Base-by-base conservation (phyloP, 2,329 filamentous ascomycete species). In the Aspergillus neotritici region DNA sequence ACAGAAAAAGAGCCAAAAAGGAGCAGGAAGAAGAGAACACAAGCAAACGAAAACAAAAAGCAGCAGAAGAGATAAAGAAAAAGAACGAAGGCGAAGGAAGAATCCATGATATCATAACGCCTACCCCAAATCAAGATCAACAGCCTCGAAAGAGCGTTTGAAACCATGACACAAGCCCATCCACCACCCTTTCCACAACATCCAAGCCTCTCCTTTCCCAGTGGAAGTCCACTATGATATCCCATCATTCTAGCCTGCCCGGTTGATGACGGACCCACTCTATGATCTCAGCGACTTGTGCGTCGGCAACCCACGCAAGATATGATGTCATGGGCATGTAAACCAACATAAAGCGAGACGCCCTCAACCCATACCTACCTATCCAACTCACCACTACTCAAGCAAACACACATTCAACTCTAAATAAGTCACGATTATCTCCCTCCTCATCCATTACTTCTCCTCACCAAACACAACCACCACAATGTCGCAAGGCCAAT, bases 401-500 rank as follows among this genome's bases (percentile, higher is more conserved):
- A 21, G 7, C 5, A 25, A 25, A 25, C 21, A 6, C 21, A 6
- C 21, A 6, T 5, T 8, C 5, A 3, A 25, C 15, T 28, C n/a
- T n/a, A n/a, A n/a, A n/a, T n/a, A n/a, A n/a, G 7, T 30, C 3
- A n/a, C 37, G 6, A 25, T 8, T 25, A 4, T 34, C 14, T 41
- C 38, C 31, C 33, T 31, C 16, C 35, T 15, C 8, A 28, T 37
- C 8, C 25, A 36, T 29, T 30, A 37, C 37, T 25, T 25, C 21
- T 25, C 21, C 21, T 25, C 21, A 25, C 7, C 21, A 8, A 37
- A 34, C 30, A 33, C 32, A 39, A 25, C 12, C 42, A 56, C 58
- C 51, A 47, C 54, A 75, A 73, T 35, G 21, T 39, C 46, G 46
- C 50, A 46, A 48, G 70, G 70, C 57, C 69, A 65, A 43, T 86